A percentile compares a stretch with the other conserved stretches of the same genome.
Evolutionary conservation across 208 protist species (phyloP).

Genomic region (Tritrichomonas musculus): DNA sequence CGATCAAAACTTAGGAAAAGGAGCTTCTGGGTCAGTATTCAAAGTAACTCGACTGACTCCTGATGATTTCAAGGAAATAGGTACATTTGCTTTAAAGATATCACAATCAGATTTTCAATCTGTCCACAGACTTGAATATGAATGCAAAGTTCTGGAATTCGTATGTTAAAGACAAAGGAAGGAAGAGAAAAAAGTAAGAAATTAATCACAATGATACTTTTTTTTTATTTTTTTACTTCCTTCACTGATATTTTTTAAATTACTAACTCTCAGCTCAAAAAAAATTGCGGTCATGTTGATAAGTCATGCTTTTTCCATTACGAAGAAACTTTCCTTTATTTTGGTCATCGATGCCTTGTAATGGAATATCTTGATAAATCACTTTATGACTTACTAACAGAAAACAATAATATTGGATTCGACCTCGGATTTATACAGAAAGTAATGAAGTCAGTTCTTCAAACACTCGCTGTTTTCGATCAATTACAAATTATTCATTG

Average conservation of each 20-base stretch:
- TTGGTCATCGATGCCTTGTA: not conserved
- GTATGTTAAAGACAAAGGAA: too few relatives aligned
- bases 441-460: not conserved
- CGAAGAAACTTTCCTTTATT: not conserved
- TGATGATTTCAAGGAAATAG: too few relatives aligned
- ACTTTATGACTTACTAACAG: not conserved
- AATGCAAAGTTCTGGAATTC: not conserved
- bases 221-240: too few relatives aligned
- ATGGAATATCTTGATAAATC: not conserved
- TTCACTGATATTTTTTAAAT: too few relatives aligned
- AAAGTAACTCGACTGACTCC: not conserved
- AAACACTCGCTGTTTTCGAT: not conserved
- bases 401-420: not conserved
- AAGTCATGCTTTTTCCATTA: too few relatives aligned
- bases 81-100: not conserved
- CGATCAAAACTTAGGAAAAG: not conserved
- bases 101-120: not conserved
- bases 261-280: slow-evolving; percentile 27
- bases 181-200: too few relatives aligned
- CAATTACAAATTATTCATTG: not conserved
- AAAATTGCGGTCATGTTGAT: not conserved
- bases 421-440: not conserved
- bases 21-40: not conserved
- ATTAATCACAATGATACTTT: too few relatives aligned
- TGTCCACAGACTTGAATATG: not conserved